Evolutionary conservation across 2,329 filamentous ascomycete genomes (phyloP).

Genomic region (Fusarium anguioides): DNA sequence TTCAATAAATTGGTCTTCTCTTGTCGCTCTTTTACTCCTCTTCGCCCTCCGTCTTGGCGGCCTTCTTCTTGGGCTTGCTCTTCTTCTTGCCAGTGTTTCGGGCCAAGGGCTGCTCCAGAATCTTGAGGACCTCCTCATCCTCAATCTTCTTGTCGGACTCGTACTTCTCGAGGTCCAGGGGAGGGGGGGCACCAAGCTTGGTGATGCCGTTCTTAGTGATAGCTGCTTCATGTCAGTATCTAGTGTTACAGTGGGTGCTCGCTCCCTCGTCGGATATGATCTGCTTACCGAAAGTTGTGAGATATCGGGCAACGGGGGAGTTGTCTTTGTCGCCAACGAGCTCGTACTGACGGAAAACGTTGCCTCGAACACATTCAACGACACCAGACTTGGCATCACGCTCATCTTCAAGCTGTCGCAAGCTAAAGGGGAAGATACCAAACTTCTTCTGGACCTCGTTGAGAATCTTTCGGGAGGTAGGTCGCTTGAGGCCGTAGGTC

Average conservation of each 20-base stretch:
- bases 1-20: slow-evolving; percentile 25
- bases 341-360: slow-evolving; percentile 95
- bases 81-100: slow-evolving; percentile 93
- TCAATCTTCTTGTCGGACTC: slow-evolving; percentile 98
- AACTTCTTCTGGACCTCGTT: slow-evolving; percentile 98
- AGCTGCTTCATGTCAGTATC: slow-evolving; percentile 62
- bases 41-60: slow-evolving; percentile 60
- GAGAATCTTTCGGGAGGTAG: slow-evolving; percentile 89
- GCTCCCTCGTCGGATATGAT: neutral
- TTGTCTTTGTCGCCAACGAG: slow-evolving; percentile 94
- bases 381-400: slow-evolving; percentile 94
- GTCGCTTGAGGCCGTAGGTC: slow-evolving; percentile 93
- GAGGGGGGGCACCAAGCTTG: slow-evolving; percentile 80
- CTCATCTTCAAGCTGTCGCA: slow-evolving; percentile 97
- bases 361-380: slow-evolving; percentile 93
- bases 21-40: slow-evolving; percentile 44
- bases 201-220: slow-evolving; percentile 98
- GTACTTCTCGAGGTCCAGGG: slow-evolving; percentile 82
- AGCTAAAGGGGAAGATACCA: slow-evolving; percentile 95
- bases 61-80: slow-evolving; percentile 85
- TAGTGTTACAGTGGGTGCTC: neutral
- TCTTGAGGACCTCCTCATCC: slow-evolving; percentile 94
- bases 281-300: slow-evolving; percentile 92
- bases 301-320: slow-evolving; percentile 82
- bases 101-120: slow-evolving; percentile 87